A percentile compares a stretch with the other conserved stretches of the same genome.
These are phyloP conservation scores for Crithidia fasciculata DNA, from an alignment of 208 protist species.

Conservation along the genomic window DNA sequence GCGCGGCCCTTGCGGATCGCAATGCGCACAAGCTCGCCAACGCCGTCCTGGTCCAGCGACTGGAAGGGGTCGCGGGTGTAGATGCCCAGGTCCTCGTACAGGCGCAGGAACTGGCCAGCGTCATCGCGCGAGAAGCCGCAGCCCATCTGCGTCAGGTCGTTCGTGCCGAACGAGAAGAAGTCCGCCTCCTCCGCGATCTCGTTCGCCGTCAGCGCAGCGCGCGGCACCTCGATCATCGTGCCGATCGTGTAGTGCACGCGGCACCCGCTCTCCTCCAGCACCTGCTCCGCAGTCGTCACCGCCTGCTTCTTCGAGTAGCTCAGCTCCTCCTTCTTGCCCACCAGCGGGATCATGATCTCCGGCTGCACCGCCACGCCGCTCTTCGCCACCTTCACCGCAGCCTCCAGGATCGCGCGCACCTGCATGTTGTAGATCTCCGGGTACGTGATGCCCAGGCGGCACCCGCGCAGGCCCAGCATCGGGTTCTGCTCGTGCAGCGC, in stretches of 20 bases:
- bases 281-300: conserved; percentile 63
- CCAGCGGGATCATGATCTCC: conserved; percentile 95
- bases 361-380: conserved; percentile 58
- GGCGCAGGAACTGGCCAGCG: conserved; percentile 90
- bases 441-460: conserved; percentile 92
- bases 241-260: conserved; percentile 88
- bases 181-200: conserved; percentile 92
- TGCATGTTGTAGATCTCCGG: conserved; percentile 97
- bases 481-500: conserved; percentile 94
- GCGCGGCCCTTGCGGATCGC: conserved; percentile 84
- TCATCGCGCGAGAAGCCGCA: conserved; percentile 97
- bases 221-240: conserved; percentile 95
- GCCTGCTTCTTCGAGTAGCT: conserved; percentile 74
- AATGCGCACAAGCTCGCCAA: conserved; percentile 92
- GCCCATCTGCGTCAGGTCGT: conserved; percentile 97
- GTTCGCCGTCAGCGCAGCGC: conserved; percentile 86
- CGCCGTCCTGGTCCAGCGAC: conserved; percentile 93
- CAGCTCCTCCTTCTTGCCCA: conserved; percentile 89
- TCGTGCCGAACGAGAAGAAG: conserved; percentile 97
- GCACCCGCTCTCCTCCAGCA: conserved; percentile 41
- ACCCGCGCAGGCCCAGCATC: conserved; percentile 95
- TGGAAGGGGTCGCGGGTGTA: conserved; percentile 95
- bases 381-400: conserved; percentile 74
- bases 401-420: conserved; percentile 93
- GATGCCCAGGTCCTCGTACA: conserved; percentile 93